Evolutionary conservation across 75 land plant species (phyloP), one percentile per base, ranked within the genome.

Genomic region (Selaginella tamariscina): DNA sequence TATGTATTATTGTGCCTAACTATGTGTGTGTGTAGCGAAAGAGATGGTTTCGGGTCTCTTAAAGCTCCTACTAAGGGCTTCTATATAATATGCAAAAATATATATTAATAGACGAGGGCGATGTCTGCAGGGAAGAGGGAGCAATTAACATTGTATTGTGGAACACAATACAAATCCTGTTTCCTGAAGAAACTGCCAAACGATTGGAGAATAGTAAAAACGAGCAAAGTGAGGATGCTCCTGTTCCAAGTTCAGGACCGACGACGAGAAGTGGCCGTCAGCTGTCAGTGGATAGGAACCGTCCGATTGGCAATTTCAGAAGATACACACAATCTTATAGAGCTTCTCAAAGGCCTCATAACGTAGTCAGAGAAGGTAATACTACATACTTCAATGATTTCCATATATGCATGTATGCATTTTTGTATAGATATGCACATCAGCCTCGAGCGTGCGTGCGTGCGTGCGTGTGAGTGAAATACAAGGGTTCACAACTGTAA

Each of bases 141-240:
- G 68, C 82, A 9, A 80, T 93, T 55, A 93, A 89, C 49, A 85
- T 89, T 31, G 88, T 89, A 26, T 85, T 93, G 49, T 93, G 98
- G 98, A 93, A 89, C 86, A 93, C 96, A 24, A 82, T 89, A 11
- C 95, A 93, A 64, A 74, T 89, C 54, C 74, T 89, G 27, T 93
- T 93, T 33, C 98, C 98, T 0, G 65, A 69, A 65, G 96, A 93
- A 57, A 59, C 62, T 2, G 26, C 27, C 26, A 59, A 59, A n/a
- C 8, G 62, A 75, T 85, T 15, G 82, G 11, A 39, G 15, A 15
- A 5, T 15, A 39, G 15, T 5, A 39, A 15, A 15, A 15, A 39
- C 5, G 49, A 39, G 15, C 11, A 39, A 39, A 15, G 15, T 39
- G 49, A 39, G 15, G 15, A 15, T 5, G 15, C 49, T 39, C n/a